These are phyloP conservation scores for Pseudohalonectria lignicola DNA, from an alignment of 2,329 filamentous ascomycete genomes.

Conservation along the genomic window DNA sequence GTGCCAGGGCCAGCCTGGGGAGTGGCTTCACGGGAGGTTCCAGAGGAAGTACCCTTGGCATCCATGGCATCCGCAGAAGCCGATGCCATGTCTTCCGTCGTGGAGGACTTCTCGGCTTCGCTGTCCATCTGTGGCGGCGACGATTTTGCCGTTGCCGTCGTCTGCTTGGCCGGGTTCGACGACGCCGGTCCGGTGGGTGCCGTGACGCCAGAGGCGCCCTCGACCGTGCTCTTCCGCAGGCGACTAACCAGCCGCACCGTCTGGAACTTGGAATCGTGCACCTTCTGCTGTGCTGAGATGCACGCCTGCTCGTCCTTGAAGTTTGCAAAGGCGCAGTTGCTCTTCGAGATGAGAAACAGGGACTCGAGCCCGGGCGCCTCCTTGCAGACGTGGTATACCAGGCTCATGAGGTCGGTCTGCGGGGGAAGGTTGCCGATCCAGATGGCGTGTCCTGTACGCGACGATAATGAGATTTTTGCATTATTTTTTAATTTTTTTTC, in stretches of 20 bases:
- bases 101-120: not conserved
- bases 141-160: not conserved
- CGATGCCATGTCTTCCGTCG: not conserved
- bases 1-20: not conserved
- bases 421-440: conserved; percentile 94
- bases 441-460: conserved; percentile 64
- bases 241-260: conserved; percentile 79
- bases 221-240: conserved; percentile 49
- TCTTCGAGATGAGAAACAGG: conserved; percentile 89
- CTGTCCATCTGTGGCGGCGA: not conserved
- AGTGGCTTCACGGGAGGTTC: too few relatives aligned
- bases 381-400: conserved; percentile 86
- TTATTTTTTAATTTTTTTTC: not conserved
- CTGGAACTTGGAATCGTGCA: conserved; percentile 86
- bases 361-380: conserved; percentile 74
- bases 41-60: too few relatives aligned
- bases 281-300: conserved; percentile 63
- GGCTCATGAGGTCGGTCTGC: conserved; percentile 65
- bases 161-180: conserved; percentile 15
- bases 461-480: conserved; percentile 7
- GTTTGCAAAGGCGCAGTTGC: conserved; percentile 95
- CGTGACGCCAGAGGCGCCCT: conserved; percentile 32
- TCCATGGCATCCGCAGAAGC: too few relatives aligned
- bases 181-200: conserved; percentile 42
- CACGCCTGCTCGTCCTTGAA: conserved; percentile 75